phyloP scores from a whole-genome alignment of 306 rosid genomes.

The Casuarina cunninghamiana region DNA sequence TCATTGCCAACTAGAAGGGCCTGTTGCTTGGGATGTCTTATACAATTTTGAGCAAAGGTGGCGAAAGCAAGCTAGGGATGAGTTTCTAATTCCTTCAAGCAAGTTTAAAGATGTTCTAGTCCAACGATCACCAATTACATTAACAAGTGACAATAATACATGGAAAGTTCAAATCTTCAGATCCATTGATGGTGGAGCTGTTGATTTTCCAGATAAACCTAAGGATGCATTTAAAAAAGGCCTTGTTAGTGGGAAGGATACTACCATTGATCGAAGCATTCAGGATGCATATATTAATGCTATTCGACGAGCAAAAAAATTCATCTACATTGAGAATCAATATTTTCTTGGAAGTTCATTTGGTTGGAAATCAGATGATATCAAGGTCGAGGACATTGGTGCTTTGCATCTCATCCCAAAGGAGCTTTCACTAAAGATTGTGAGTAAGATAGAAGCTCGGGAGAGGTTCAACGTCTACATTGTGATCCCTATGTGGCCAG shows the following conservation, averaged over 20 bases:
- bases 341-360: conserved; percentile 86
- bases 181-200: conserved; percentile 83
- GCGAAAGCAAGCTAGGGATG: conserved; percentile 57
- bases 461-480: conserved; percentile 69
- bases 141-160: conserved; percentile 29
- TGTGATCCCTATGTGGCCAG: conserved; percentile 96
- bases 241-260: conserved; percentile 79
- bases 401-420: conserved; percentile 85
- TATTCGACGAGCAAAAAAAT: conserved; percentile 70
- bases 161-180: conserved; percentile 89
- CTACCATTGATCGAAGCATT: conserved; percentile 64
- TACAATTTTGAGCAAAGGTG: conserved; percentile 82
- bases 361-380: conserved; percentile 62
- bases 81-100: conserved; percentile 33
- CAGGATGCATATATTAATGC: conserved; percentile 87
- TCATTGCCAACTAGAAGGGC: conserved; percentile 79
- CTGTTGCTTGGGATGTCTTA: conserved; percentile 79
- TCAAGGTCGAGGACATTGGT: conserved; percentile 57
- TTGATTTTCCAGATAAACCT: conserved; percentile 62
- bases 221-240: conserved; percentile 39
- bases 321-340: conserved; percentile 88
- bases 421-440: conserved; percentile 75
- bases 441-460: conserved; percentile 80
- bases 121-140: conserved; percentile 20
- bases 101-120: conserved; percentile 31